Conservation (phyloP, 202 grass and related monocot species). For the Carex arenaria region DNA sequence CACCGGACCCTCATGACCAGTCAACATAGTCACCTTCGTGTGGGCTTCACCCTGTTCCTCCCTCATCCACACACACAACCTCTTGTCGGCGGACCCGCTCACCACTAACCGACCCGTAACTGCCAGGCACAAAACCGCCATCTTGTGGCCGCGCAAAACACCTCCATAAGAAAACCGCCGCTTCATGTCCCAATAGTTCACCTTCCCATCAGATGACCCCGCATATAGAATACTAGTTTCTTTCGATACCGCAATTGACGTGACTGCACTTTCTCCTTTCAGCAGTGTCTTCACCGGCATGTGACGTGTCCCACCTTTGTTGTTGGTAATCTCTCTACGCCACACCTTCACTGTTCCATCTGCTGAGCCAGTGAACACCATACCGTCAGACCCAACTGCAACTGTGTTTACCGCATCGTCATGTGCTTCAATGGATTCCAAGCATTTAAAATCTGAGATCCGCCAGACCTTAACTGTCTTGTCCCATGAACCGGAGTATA, state of each 20-base stretch:
- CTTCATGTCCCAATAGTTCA: conserved; percentile 49
- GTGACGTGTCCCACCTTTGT: conserved; percentile 30
- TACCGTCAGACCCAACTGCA: conserved; percentile 38
- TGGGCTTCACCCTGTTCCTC: conserved; percentile 33
- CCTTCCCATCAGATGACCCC: conserved; percentile 52
- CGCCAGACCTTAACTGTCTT: conserved; percentile 74
- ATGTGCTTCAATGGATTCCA: conserved; percentile 66
- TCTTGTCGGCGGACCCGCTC: conserved; percentile 55
- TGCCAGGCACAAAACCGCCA: conserved; percentile 61
- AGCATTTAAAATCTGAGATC: conserved; percentile 51
- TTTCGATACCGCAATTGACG: conserved; percentile 30
- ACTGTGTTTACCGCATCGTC: conserved; percentile 72
- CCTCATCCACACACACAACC: conserved; percentile 54
- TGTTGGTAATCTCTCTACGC: conserved; percentile 29
- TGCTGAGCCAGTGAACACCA: conserved; percentile 60
- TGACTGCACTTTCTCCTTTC: conserved; percentile 50
- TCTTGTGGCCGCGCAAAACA: conserved; percentile 34
- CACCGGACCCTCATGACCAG: conserved; percentile 49
- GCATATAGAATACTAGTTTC: conserved; percentile 59
- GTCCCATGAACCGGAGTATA: conserved; percentile 84
- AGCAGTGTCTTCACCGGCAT: conserved; percentile 42
- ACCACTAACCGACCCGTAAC: conserved; percentile 44
- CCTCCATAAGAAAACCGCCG: conserved; percentile 27
- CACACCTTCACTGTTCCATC: conserved; percentile 76
- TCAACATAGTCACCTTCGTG: conserved; percentile 33